Conservation (phyloP, 805 yeast species). For the Myxozyma udenii region DNA sequence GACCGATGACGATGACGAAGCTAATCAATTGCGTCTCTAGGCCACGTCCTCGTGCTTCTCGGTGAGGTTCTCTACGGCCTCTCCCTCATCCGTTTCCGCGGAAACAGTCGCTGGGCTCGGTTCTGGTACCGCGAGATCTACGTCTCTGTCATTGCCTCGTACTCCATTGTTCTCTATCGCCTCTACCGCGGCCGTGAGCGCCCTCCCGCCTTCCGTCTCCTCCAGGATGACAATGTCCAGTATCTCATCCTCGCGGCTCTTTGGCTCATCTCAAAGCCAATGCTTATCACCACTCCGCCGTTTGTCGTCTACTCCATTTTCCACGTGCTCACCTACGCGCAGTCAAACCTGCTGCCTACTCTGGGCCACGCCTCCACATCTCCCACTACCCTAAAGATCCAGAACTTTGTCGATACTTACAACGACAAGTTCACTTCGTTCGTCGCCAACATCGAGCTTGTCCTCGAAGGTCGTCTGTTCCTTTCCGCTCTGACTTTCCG, state of each 20-base stretch:
- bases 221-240: conserved; percentile 67
- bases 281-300: conserved; percentile 64
- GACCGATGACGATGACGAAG: too few relatives aligned
- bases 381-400: conserved; percentile 38
- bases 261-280: conserved; percentile 59
- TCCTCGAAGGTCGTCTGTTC: conserved; percentile 43
- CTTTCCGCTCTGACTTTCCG: conserved; percentile 56
- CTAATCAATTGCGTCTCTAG: too few relatives aligned
- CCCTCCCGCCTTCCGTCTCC: conserved; percentile 36
- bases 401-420: conserved; percentile 49
- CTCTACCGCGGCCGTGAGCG: conserved; percentile 38
- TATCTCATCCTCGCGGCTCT: conserved; percentile 57
- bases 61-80: conserved; percentile 44
- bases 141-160: conserved; percentile 65
- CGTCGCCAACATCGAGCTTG: conserved; percentile 59
- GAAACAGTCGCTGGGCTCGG: conserved; percentile 38
- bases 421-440: conserved; percentile 58
- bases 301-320: conserved; percentile 74
- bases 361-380: conserved; percentile 41
- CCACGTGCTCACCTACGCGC: conserved; percentile 72
- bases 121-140: conserved; percentile 59
- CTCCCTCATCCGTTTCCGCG: conserved; percentile 36
- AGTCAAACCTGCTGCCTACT: conserved; percentile 64
- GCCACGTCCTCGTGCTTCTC: conserved; percentile 51
- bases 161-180: conserved; percentile 72